phyloP scores from a whole-genome alignment of 2,329 filamentous ascomycete genomes.

The Aspergillus fumigatiaffinis region DNA sequence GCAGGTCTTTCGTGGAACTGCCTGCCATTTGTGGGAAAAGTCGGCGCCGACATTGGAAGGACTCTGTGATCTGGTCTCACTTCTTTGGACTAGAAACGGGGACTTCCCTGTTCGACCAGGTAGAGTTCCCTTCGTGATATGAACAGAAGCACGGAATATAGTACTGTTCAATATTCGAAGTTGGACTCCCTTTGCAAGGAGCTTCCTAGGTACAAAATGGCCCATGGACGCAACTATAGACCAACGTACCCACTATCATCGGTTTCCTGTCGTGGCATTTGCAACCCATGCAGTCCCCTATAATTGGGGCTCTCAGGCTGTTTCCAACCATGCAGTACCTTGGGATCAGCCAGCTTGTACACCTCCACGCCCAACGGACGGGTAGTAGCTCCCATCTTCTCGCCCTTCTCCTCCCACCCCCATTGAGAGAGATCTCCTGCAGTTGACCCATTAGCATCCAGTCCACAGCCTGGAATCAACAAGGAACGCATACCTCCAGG shows the following conservation, averaged over 20 bases:
- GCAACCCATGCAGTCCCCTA: slow-evolving; percentile 62
- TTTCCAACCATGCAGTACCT: slow-evolving; percentile 60
- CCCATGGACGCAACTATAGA: slow-evolving; percentile 10
- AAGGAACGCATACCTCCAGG: slow-evolving; percentile 54
- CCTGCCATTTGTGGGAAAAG: no score
- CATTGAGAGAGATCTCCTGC: slow-evolving; percentile 69
- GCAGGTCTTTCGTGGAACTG: neutral
- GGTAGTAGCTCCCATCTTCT: slow-evolving; percentile 63
- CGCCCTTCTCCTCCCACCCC: slow-evolving; percentile 65
- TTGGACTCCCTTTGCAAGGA: no score
- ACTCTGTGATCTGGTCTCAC: no score
- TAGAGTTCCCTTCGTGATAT: no score
- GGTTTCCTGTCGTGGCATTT: slow-evolving; percentile 39
- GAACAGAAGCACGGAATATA: no score
- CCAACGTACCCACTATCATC: slow-evolving; percentile 25
- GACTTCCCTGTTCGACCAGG: no score
- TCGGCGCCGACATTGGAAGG: no score
- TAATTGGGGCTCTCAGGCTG: slow-evolving; percentile 59
- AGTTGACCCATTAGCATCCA: slow-evolving; percentile 12
- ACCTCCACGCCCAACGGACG: slow-evolving; percentile 72
- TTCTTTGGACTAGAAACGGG: no score
- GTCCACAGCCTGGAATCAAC: neutral
- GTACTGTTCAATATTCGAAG: no score
- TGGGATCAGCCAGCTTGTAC: slow-evolving; percentile 56
- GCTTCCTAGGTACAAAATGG: no score